A percentile compares a stretch with the other conserved stretches of the same genome.
phyloP scores from a whole-genome alignment of 2,329 filamentous ascomycete genomes.

The Cercospora sp. region DNA sequence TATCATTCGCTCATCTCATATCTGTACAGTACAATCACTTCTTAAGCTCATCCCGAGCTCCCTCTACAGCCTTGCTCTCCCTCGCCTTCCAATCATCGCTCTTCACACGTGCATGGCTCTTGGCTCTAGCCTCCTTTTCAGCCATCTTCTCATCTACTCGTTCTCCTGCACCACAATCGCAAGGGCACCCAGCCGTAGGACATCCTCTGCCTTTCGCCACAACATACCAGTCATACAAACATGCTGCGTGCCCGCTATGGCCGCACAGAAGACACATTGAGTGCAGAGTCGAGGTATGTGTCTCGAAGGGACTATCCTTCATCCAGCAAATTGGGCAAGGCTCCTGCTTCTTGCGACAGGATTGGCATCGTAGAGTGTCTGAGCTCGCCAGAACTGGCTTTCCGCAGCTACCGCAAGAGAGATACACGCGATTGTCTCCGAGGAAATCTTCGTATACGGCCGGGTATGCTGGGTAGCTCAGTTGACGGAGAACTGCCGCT shows the following conservation, averaged over 20 bases:
- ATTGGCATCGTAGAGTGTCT: constrained; percentile 54
- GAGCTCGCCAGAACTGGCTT: constrained; percentile 53
- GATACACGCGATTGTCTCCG: constrained; percentile 55
- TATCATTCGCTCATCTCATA: background rate
- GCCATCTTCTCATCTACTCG: constrained; percentile 25
- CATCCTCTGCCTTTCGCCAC: constrained; percentile 57
- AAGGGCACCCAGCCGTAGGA: constrained; percentile 60
- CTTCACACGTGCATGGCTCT: constrained; percentile 35
- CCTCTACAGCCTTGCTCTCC: constrained; percentile 48
- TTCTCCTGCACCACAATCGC: constrained; percentile 51
- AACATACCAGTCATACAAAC: constrained; percentile 58
- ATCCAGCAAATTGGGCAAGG: constrained; percentile 49
- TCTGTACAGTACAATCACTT: constrained; percentile 6
- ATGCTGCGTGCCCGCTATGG: constrained; percentile 61
- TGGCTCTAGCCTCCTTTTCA: constrained; percentile 43
- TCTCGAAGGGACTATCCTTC: constrained; percentile 43
- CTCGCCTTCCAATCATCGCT: constrained; percentile 47
- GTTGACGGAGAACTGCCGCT: constrained; percentile 58
- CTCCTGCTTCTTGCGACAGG: constrained; percentile 48
- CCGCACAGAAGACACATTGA: constrained; percentile 58
- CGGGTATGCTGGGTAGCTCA: constrained; percentile 57
- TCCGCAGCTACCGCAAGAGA: constrained; percentile 59
- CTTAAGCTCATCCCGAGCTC: constrained; percentile 35
- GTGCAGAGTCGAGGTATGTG: constrained; percentile 38
- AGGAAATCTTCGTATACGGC: constrained; percentile 59